Conservation (phyloP, 2,329 filamentous ascomycete genomes). For the Xylariaceae sp. region DNA sequence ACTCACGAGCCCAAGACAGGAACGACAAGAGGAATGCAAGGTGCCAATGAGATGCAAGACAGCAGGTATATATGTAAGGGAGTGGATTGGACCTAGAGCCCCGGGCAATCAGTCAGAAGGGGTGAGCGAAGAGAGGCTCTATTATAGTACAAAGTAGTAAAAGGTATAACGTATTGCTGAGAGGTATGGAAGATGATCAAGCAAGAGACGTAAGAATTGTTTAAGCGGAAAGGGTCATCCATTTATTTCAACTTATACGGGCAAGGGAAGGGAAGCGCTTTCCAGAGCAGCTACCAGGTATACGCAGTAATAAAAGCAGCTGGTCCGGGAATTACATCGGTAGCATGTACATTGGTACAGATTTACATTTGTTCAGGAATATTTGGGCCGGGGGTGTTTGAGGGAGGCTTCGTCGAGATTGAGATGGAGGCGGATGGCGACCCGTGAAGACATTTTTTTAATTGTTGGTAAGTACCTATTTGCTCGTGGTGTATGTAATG, state of each 20-base stretch:
- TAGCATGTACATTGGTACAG: too few species aligned
- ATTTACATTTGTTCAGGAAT: background rate
- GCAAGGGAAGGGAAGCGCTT: constrained; percentile 13
- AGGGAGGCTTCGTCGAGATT: too few species aligned
- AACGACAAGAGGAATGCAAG: constrained; percentile 14
- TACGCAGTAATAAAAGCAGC: constrained; percentile 7
- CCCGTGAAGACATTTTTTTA: constrained; percentile 2
- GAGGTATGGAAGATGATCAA: constrained; percentile 20
- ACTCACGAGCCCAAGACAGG: constrained; percentile 13
- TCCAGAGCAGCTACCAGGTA: constrained; percentile 9
- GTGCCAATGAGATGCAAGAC: constrained; percentile 15
- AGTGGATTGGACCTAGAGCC: constrained; percentile 8
- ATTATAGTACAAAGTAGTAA: constrained; percentile 25
- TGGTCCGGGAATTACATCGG: too few species aligned
- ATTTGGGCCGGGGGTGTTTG: background rate
- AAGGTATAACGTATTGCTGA: too few species aligned
- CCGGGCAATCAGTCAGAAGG: constrained; percentile 4
- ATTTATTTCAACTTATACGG: constrained; percentile 31
- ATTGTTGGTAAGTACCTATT: constrained; percentile 4
- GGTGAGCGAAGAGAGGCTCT: constrained; percentile 15
- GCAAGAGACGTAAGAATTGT: constrained; percentile 14
- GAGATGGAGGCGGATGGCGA: background rate
- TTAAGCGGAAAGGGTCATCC: constrained; percentile 23
- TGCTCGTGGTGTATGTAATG: constrained; percentile 10
- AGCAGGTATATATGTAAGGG: constrained; percentile 12